Evolutionary conservation across 1,139 yeast species (phyloP).

Genomic region (Wickerhamomyces sp.): DNA sequence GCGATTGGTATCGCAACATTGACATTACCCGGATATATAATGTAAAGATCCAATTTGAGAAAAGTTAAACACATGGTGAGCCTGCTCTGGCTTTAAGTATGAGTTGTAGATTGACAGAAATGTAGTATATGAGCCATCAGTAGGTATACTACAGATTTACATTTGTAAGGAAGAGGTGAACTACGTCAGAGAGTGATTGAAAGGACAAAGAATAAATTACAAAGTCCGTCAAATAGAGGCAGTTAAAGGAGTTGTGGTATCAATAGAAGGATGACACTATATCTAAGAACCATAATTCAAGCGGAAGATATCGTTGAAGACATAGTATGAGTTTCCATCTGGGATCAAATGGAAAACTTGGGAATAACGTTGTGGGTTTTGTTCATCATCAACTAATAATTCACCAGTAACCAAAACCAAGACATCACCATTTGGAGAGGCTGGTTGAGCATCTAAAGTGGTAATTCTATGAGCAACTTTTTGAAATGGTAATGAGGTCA

Average conservation of each 20-base stretch:
- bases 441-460: slow-evolving; percentile 97
- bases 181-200: too few relatives aligned
- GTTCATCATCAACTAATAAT: slow-evolving; percentile 83
- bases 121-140: too few relatives aligned
- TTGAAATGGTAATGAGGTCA: slow-evolving; percentile 80
- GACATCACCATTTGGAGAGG: slow-evolving; percentile 88
- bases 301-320: slow-evolving; percentile 95
- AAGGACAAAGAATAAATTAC: background rate
- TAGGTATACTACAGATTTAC: too few relatives aligned
- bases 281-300: slow-evolving; percentile 57
- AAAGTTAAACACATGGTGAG: too few relatives aligned
- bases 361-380: slow-evolving; percentile 91
- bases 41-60: too few relatives aligned
- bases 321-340: slow-evolving; percentile 86
- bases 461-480: slow-evolving; percentile 91
- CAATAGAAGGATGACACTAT: background rate
- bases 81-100: too few relatives aligned
- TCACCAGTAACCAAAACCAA: slow-evolving; percentile 98
- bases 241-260: background rate
- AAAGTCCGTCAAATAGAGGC: background rate
- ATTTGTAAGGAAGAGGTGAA: too few relatives aligned
- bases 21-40: too few relatives aligned
- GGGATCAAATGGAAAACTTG: slow-evolving; percentile 97
- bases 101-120: too few relatives aligned
- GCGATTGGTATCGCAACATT: too few relatives aligned